These are phyloP conservation scores for Boletellus ananiceps DNA, from an alignment of 768 basidiomycete species.

Conservation along the genomic window DNA sequence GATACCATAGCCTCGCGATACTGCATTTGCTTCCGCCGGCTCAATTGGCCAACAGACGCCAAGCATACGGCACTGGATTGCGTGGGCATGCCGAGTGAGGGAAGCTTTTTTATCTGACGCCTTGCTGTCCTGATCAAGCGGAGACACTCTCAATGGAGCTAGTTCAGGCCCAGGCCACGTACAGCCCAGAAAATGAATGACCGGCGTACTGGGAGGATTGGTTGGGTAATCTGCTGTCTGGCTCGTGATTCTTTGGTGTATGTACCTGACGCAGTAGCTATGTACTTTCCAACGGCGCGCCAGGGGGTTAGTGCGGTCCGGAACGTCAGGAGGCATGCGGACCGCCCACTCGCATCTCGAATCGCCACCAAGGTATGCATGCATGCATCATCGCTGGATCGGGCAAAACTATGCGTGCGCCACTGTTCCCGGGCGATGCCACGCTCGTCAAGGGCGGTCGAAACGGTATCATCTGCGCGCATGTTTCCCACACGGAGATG, in stretches of 20 bases:
- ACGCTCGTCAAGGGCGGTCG: neutral
- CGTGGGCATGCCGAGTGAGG: neutral
- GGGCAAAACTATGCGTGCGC: too few relatives aligned
- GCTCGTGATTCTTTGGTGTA: neutral
- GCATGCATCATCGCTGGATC: too few relatives aligned
- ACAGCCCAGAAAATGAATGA: neutral
- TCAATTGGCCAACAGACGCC: neutral
- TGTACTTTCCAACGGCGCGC: neutral
- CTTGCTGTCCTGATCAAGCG: neutral
- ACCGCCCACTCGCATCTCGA: neutral
- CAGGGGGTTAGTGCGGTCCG: neutral
- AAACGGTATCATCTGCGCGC: too few relatives aligned
- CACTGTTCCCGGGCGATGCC: neutral
- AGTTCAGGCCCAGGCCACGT: conserved; percentile 1
- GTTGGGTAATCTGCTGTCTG: neutral
- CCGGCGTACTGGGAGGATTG: neutral
- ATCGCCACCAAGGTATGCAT: conserved; percentile 1
- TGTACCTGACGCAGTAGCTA: neutral
- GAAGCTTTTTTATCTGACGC: conserved; percentile 1
- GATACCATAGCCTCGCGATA: conserved; percentile 25
- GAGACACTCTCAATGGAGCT: conserved; percentile 1
- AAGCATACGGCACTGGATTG: conserved; percentile 5
- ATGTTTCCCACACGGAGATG: neutral
- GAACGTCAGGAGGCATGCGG: neutral
- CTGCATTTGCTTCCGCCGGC: conserved; percentile 6